Percentiles rank a stretch among this genome's conserved stretches.
These are phyloP conservation scores for Nicotiana benthamiana DNA, from an alignment of 257 asterid genomes.

Conservation along the genomic window DNA sequence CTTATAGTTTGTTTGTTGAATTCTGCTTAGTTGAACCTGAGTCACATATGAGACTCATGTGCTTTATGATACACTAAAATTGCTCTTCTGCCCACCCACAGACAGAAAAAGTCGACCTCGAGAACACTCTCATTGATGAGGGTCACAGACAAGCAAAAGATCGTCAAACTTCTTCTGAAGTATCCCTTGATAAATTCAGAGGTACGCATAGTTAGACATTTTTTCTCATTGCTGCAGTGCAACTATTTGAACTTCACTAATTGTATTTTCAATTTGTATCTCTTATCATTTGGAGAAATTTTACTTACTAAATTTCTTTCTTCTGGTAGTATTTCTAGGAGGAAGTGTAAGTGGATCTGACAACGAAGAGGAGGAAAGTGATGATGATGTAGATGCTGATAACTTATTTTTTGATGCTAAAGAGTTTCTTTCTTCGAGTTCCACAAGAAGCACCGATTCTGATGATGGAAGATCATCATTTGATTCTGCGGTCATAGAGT, in stretches of 20 bases:
- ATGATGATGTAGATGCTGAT: conserved; percentile 13
- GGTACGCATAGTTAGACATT: not conserved
- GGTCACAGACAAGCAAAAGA: conserved; percentile 12
- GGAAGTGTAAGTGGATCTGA: conserved; percentile 18
- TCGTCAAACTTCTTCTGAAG: not conserved
- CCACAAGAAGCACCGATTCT: conserved; percentile 6
- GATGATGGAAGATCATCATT: conserved; percentile 10
- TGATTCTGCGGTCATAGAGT: conserved; percentile 4
- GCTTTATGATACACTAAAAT: not conserved
- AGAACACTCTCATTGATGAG: conserved; percentile 22
- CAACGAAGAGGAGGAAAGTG: conserved; percentile 18
- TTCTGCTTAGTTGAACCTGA: conserved; percentile 3
- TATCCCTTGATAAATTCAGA: conserved; percentile 6
- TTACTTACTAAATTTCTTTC: not conserved
- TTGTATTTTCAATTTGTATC: not conserved
- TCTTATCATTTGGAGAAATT: not conserved
- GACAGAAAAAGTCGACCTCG: conserved; percentile 24
- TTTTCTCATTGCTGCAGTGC: not conserved
- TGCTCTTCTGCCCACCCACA: not conserved
- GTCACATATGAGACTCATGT: not conserved
- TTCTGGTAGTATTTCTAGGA: conserved; percentile 6
- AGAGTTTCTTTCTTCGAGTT: conserved; percentile 10
- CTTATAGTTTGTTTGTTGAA: not conserved
- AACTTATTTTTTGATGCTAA: conserved; percentile 5
- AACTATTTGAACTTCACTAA: not conserved